phyloP scores from a whole-genome alignment of 192 early-diverging fungal species.

The Entomortierella chlamydospora region DNA sequence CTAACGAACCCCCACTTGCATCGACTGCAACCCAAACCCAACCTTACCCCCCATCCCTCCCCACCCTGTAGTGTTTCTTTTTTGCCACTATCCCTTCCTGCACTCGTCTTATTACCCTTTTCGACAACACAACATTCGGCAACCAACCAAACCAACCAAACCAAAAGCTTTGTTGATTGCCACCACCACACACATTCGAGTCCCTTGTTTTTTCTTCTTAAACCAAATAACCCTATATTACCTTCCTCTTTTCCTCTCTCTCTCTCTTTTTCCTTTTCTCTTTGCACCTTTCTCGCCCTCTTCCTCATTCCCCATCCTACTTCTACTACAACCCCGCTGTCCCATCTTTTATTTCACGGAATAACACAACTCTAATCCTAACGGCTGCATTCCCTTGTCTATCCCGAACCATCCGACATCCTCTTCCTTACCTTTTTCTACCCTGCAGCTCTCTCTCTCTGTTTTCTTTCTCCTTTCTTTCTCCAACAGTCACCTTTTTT shows the following conservation, averaged over 20 bases:
- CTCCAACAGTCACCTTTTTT: no score
- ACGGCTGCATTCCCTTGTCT: no score
- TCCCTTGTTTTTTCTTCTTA: neutral
- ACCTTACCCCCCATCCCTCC: neutral
- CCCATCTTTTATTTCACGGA: no score
- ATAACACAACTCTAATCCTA: no score
- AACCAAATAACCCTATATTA: neutral
- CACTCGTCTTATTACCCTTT: no score
- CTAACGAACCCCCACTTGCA: neutral
- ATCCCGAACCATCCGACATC: no score
- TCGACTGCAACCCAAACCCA: neutral
- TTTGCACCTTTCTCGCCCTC: neutral
- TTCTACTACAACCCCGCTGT: no score
- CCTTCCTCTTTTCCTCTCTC: neutral
- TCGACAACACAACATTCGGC: no score
- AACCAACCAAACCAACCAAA: neutral
- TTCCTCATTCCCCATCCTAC: neutral
- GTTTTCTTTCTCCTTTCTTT: no score
- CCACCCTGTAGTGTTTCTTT: neutral
- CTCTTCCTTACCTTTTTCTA: no score
- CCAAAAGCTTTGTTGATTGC: neutral
- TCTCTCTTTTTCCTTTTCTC: neutral
- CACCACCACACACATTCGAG: neutral
- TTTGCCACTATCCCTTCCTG: neutral
- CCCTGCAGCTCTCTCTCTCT: no score